These are phyloP conservation scores for Hanseniaspora mollemarum DNA, from an alignment of 805 yeast species.

Conservation along the genomic window DNA sequence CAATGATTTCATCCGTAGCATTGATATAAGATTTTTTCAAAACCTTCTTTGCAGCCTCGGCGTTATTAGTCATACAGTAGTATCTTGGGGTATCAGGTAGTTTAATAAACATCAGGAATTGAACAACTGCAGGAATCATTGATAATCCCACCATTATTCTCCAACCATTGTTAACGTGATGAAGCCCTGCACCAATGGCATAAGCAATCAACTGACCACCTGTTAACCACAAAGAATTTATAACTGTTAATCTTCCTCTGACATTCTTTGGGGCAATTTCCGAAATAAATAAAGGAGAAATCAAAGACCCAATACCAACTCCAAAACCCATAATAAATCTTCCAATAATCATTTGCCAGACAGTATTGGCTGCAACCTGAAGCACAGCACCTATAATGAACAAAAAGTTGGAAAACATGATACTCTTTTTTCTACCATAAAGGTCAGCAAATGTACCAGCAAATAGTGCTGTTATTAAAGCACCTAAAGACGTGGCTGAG, in stretches of 20 bases:
- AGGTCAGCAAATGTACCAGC: constrained; percentile 79
- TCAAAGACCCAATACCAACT: constrained; percentile 86
- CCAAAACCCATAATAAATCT: constrained; percentile 92
- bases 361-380: constrained; percentile 68
- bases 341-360: constrained; percentile 88
- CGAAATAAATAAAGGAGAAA: constrained; percentile 85
- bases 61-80: constrained; percentile 58
- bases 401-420: constrained; percentile 69
- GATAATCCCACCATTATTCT: constrained; percentile 83
- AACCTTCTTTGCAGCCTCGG: constrained; percentile 56
- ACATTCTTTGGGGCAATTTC: constrained; percentile 88
- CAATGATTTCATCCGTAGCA: constrained; percentile 53
- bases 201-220: constrained; percentile 94
- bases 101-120: constrained; percentile 64
- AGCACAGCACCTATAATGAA: constrained; percentile 76
- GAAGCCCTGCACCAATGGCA: constrained; percentile 81
- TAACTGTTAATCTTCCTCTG: constrained; percentile 81
- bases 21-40: constrained; percentile 50
- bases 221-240: constrained; percentile 81
- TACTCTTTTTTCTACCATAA: constrained; percentile 73
- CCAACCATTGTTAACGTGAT: constrained; percentile 74
- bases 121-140: constrained; percentile 73
- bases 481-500: constrained; percentile 90
- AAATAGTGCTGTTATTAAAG: constrained; percentile 60
- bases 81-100: constrained; percentile 94